phyloP scores from a whole-genome alignment of 2,329 filamentous ascomycete species.

The Aspergillus carbonarius region DNA sequence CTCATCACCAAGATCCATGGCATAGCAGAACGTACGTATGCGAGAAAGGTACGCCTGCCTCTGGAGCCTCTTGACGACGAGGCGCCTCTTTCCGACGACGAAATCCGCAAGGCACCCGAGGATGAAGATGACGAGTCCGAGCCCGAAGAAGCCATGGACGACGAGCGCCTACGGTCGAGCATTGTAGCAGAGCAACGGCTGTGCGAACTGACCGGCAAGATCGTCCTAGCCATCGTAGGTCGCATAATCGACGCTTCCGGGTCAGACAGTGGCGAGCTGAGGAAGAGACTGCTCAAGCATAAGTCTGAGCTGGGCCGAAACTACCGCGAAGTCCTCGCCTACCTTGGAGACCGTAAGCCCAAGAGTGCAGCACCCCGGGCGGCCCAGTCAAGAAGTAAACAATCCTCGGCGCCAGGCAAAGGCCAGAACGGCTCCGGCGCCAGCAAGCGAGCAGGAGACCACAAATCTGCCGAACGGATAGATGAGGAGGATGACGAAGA shows the following conservation, averaged over 20 bases:
- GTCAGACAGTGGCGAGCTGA: constrained; percentile 62
- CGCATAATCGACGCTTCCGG: constrained; percentile 69
- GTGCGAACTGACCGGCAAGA: constrained; percentile 80
- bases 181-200: constrained; percentile 80
- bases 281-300: constrained; percentile 73
- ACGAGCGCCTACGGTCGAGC: constrained; percentile 61
- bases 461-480: constrained; percentile 44
- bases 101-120: constrained; percentile 60
- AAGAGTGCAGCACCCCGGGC: constrained; percentile 18
- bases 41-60: constrained; percentile 59
- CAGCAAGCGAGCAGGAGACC: constrained; percentile 22
- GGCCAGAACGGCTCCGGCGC: constrained; percentile 18
- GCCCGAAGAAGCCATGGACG: constrained; percentile 38
- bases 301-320: constrained; percentile 77
- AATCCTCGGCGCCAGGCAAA: constrained; percentile 12
- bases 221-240: constrained; percentile 76
- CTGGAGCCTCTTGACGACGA: constrained; percentile 63
- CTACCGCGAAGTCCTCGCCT: constrained; percentile 79
- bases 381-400: constrained; percentile 36
- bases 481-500: constrained; percentile 45
- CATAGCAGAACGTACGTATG: constrained; percentile 71
- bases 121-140: constrained; percentile 43
- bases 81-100: constrained; percentile 65
- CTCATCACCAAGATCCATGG: constrained; percentile 76
- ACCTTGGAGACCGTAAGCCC: constrained; percentile 68